phyloP scores from a whole-genome alignment of 176 grass and related monocot genomes.

The Thalia dealbata region DNA sequence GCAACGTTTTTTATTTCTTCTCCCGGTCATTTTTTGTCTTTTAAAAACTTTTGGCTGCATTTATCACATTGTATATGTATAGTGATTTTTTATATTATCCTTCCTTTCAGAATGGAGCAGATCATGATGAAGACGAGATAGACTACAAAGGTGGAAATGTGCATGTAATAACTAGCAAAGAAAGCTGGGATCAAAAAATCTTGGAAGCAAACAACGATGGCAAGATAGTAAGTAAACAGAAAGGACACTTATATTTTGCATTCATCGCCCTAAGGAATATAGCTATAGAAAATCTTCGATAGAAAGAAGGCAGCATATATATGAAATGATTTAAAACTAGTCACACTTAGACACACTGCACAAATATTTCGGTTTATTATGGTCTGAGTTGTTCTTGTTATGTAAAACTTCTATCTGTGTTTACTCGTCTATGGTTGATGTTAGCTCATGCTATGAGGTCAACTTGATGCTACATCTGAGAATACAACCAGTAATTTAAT shows the following conservation, averaged over 20 bases:
- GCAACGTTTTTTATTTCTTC: no score
- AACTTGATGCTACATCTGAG: no score
- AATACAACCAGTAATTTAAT: no score
- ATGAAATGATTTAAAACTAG: background rate
- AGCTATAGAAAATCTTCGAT: background rate
- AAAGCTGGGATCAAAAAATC: slow-evolving; percentile 74
- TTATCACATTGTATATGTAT: no score
- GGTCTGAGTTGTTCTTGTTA: background rate
- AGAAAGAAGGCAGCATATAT: background rate
- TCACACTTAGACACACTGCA: background rate
- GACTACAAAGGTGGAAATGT: slow-evolving; percentile 84
- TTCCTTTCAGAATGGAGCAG: slow-evolving; percentile 29
- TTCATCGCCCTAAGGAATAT: background rate
- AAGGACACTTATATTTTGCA: background rate
- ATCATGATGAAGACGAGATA: slow-evolving; percentile 44
- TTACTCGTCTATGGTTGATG: no score
- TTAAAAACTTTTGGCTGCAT: background rate
- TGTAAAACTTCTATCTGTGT: background rate
- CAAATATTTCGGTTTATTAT: background rate
- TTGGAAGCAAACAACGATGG: slow-evolving; percentile 77
- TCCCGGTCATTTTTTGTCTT: no score
- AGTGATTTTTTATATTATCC: background rate
- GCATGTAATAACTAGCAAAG: slow-evolving; percentile 70
- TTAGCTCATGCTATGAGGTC: no score
- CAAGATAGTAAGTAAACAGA: slow-evolving; percentile 60